phyloP scores from a whole-genome alignment of 495 filamentous ascomycete species.

The Geoglossum glabrum region DNA sequence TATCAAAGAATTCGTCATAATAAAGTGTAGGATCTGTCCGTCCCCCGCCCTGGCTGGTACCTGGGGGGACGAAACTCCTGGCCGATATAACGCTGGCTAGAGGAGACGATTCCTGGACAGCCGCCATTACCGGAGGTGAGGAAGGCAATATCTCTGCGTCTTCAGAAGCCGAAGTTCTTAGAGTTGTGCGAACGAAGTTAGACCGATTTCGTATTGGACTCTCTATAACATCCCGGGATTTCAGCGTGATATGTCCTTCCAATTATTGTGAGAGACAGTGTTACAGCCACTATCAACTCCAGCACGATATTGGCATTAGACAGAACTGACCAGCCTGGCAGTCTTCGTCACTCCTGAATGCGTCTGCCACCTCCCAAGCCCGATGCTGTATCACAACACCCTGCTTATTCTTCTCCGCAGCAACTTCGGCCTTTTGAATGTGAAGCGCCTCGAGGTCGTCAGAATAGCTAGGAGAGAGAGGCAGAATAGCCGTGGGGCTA shows the following conservation, averaged over 20 bases:
- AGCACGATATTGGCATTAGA: background rate
- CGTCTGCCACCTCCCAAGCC: slow-evolving; percentile 33
- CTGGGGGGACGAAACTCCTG: background rate
- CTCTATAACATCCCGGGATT: background rate
- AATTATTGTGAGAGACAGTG: background rate
- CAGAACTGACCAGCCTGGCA: slow-evolving; percentile 20
- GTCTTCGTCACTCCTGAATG: slow-evolving; percentile 43
- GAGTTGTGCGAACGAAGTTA: background rate
- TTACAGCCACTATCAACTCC: background rate
- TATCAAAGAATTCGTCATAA: background rate
- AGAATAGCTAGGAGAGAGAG: slow-evolving; percentile 14
- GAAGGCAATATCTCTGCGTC: background rate
- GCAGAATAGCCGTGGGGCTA: background rate
- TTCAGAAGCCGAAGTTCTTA: background rate
- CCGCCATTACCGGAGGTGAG: background rate
- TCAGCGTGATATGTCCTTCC: background rate
- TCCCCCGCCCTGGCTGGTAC: background rate
- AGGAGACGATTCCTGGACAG: background rate
- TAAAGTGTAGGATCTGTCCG: background rate
- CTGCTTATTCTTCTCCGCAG: slow-evolving; percentile 25
- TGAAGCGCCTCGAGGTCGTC: slow-evolving; percentile 39
- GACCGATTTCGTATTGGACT: background rate
- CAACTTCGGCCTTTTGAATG: slow-evolving; percentile 26
- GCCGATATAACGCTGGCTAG: background rate
- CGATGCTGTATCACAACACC: slow-evolving; percentile 45